Evolutionary conservation across 768 basidiomycete species (phyloP), one percentile per base, ranked within the genome.

Genomic region (Amanita thiersii): DNA sequence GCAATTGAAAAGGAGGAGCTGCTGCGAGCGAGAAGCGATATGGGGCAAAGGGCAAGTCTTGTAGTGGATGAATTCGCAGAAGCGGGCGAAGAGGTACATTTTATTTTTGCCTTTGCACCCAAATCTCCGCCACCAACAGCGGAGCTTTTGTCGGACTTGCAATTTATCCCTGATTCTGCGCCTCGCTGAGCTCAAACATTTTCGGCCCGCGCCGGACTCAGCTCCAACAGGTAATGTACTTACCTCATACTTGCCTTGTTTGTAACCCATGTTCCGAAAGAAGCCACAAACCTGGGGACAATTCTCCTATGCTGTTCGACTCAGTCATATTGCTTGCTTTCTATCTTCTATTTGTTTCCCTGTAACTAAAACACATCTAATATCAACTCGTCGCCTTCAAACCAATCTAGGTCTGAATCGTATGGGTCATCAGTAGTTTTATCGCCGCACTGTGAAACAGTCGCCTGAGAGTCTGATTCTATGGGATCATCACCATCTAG

Each of bases 111-210:
- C 41, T 52, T 24, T 50, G 45, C 34, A 39, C 37, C 31, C 50
- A 37, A 32, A 43, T 45, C 39, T 28, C 37, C 36, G 31, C 44
- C 47, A 53, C 54, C 40, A 41, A 47, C 50, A 45, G 62, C 60
- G 58, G 52, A 50, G 51, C 55, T 56, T n/a, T 48, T 36, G 43
- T 50, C 62, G 60, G 59, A 58, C 54, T 51, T 50, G 15, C 14
- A 55, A 56, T 30, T 46, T 26, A 3, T 29, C 31, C 14, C 8
- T 12, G n/a, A n/a, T n/a, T n/a, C n/a, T n/a, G n/a, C n/a, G n/a
- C n/a, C n/a, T 4, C 1, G 19, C 40, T 11, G 40, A 33, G 12
- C 18, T 42, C 19, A 4, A 33, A 36, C n/a, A 10, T 10, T 12
- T 17, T n/a, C 39, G 39, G 39, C 19, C 29, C 38, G 24, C 14